A percentile compares a stretch with the other conserved stretches of the same genome.
These are phyloP conservation scores for Dichomitus squalens DNA, from an alignment of 1,284 basidiomycete genomes.

Conservation along the genomic window DNA sequence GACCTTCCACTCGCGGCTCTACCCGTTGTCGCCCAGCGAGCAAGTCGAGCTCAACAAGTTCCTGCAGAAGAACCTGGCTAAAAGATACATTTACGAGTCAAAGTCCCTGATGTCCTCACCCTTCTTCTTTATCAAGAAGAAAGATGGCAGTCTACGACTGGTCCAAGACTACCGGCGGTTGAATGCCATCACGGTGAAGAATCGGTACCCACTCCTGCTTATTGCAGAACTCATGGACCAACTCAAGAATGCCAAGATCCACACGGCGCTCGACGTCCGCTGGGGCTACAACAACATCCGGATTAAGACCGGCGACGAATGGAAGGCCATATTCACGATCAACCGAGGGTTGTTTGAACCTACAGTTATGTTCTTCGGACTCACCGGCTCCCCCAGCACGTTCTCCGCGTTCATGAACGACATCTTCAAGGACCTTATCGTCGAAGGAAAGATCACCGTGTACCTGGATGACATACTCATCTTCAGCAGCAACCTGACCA, in stretches of 20 bases:
- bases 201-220: constrained; percentile 10
- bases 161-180: constrained; percentile 21
- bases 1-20: constrained; percentile 2
- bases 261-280: constrained; percentile 12
- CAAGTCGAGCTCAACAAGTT: constrained; percentile 18
- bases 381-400: background rate
- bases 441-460: background rate
- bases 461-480: constrained; percentile 10
- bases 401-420: background rate
- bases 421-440: constrained; percentile 1
- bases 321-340: constrained; percentile 18
- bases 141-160: constrained; percentile 29
- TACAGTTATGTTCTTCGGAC: constrained; percentile 14
- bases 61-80: no score
- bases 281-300: constrained; percentile 19
- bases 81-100: no score
- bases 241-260: constrained; percentile 3
- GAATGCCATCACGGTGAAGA: constrained; percentile 9
- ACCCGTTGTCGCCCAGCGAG: background rate
- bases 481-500: background rate
- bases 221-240: constrained; percentile 6
- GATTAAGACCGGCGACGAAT: constrained; percentile 17
- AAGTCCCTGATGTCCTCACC: constrained; percentile 28
- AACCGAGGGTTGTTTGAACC: constrained; percentile 14
- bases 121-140: constrained; percentile 43